Conservation (phyloP, 768 basidiomycete species). For the Kondoa subrosea region DNA sequence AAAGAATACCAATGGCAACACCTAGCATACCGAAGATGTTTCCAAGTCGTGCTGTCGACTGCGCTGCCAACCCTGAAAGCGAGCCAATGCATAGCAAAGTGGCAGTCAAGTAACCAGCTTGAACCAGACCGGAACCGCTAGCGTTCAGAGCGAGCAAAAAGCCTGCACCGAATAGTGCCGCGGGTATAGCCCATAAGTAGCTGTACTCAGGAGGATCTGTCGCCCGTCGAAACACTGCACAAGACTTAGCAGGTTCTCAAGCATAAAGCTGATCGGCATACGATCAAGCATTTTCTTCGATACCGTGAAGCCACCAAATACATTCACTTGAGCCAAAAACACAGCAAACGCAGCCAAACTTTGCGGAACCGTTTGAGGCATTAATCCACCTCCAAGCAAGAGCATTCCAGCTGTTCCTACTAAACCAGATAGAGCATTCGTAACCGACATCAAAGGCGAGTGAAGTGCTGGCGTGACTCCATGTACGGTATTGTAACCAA, state of each 20-base stretch:
- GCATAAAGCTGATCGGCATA: too few relatives aligned
- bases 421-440: conserved; percentile 75
- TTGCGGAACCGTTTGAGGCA: conserved; percentile 68
- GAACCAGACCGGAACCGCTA: conserved; percentile 68
- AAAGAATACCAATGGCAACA: conserved; percentile 60
- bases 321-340: conserved; percentile 72
- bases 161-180: conserved; percentile 62
- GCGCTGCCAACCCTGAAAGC: conserved; percentile 59
- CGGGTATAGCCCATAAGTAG: conserved; percentile 65
- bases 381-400: conserved; percentile 73
- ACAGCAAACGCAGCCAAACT: conserved; percentile 62
- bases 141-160: conserved; percentile 66
- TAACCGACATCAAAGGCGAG: conserved; percentile 79
- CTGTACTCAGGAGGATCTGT: conserved; percentile 73
- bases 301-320: conserved; percentile 72
- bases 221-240: conserved; percentile 70
- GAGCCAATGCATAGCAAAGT: conserved; percentile 82
- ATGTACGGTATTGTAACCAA: conserved; percentile 80
- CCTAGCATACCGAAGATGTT: conserved; percentile 75
- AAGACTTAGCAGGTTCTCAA: too few relatives aligned
- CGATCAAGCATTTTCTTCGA: conserved; percentile 83
- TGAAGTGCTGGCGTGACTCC: conserved; percentile 73
- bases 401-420: conserved; percentile 73
- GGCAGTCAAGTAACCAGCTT: conserved; percentile 70
- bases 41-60: conserved; percentile 68